Conservation (phyloP, 306 rosid genomes). For the Elaeagnus macrophylla region DNA sequence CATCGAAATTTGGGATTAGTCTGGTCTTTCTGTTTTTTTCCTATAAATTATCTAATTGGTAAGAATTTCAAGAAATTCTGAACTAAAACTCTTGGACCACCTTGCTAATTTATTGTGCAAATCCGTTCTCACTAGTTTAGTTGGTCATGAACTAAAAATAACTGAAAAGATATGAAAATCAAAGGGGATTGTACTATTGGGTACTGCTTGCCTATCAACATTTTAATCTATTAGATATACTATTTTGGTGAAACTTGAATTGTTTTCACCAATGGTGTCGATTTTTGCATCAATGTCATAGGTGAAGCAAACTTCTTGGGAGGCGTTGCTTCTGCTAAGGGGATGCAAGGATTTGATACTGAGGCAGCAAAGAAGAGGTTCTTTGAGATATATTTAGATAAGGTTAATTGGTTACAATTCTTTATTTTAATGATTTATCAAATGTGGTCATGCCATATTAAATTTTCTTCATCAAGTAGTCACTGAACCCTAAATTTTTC, state of each 20-base stretch:
- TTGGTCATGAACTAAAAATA: too few relatives aligned
- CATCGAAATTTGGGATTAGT: not conserved
- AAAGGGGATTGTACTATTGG: too few relatives aligned
- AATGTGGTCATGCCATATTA: not conserved
- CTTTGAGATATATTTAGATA: slow-evolving; percentile 80
- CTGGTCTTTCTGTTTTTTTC: not conserved
- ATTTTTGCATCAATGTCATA: slow-evolving; percentile 29
- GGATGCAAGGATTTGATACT: slow-evolving; percentile 57
- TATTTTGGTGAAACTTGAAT: slow-evolving; percentile 4
- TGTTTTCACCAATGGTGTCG: slow-evolving; percentile 6
- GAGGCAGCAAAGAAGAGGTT: slow-evolving; percentile 84
- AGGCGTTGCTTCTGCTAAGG: slow-evolving; percentile 86
- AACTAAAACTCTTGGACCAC: not conserved
- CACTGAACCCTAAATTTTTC: slow-evolving; percentile 14
- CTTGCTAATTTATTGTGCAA: too few relatives aligned
- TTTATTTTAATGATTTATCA: not conserved
- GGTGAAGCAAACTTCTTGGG: slow-evolving; percentile 96
- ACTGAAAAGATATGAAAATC: too few relatives aligned
- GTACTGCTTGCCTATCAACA: not conserved
- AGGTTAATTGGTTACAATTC: slow-evolving; percentile 33
- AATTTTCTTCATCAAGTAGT: not conserved
- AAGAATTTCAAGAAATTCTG: not conserved
- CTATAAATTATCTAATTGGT: too few relatives aligned
- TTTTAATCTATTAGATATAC: not conserved
- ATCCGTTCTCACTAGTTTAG: too few relatives aligned